These are phyloP conservation scores for Aspergillus neoniger DNA, from an alignment of 2,329 filamentous ascomycete species.

Conservation along the genomic window DNA sequence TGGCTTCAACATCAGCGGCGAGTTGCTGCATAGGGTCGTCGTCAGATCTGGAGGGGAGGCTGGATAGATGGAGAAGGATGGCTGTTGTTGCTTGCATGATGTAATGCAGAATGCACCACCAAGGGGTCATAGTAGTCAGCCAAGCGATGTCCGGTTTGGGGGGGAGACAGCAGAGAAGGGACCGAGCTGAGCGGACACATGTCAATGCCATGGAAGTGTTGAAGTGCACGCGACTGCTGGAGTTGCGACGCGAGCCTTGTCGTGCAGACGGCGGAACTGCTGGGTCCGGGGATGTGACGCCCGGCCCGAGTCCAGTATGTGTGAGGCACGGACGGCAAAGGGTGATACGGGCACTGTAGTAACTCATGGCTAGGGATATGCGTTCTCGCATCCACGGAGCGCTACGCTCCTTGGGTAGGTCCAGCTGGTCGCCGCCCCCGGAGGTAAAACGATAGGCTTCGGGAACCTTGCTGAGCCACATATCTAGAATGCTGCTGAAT, in stretches of 20 bases:
- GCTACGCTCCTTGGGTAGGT: constrained; percentile 16
- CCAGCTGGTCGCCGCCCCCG: constrained; percentile 25
- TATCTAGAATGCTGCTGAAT: constrained; percentile 34
- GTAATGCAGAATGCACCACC: constrained; percentile 48
- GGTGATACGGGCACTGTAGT: constrained; percentile 43
- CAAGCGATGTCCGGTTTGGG: constrained; percentile 38
- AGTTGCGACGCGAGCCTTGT: neutral
- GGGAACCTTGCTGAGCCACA: constrained; percentile 39
- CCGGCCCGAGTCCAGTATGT: constrained; percentile 26
- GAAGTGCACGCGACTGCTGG: constrained; percentile 9
- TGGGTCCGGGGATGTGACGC: neutral
- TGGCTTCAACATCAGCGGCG: constrained; percentile 23
- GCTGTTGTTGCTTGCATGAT: constrained; percentile 47
- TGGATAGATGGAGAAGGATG: constrained; percentile 42
- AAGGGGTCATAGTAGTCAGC: constrained; percentile 39
- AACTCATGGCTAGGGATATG: constrained; percentile 43
- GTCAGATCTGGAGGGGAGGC: constrained; percentile 11
- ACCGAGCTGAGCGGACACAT: constrained; percentile 43
- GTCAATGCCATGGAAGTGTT: constrained; percentile 31
- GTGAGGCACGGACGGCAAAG: constrained; percentile 47
- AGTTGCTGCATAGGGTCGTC: constrained; percentile 21
- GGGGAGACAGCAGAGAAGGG: constrained; percentile 41
- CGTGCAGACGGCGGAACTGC: neutral
- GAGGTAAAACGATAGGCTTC: constrained; percentile 36
- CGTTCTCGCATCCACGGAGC: constrained; percentile 30